A percentile compares a stretch with the other conserved stretches of the same genome.
These are phyloP conservation scores for Penicillium thymicola DNA, from an alignment of 2,329 filamentous ascomycete genomes.

Conservation along the genomic window DNA sequence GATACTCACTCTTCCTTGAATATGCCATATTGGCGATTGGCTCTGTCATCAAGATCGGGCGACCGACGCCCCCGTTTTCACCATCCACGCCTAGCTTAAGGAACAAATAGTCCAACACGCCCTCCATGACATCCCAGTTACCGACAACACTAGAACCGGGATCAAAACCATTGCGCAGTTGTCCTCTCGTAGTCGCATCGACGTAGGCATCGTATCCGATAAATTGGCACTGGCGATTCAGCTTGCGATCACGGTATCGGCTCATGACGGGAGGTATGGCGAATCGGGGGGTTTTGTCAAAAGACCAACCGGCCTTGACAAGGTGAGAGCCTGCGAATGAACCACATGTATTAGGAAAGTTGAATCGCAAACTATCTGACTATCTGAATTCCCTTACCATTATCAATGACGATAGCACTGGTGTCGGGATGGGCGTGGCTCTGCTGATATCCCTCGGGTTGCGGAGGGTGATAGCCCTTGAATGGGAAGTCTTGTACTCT, in stretches of 20 bases:
- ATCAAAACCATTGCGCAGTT: slow-evolving; percentile 89
- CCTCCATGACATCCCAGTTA: slow-evolving; percentile 98
- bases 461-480: slow-evolving; percentile 55
- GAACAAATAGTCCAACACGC: slow-evolving; percentile 89
- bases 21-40: slow-evolving; percentile 88
- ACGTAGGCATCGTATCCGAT: slow-evolving; percentile 90
- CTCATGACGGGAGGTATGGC: slow-evolving; percentile 86
- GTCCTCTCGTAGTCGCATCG: slow-evolving; percentile 86
- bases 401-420: slow-evolving; percentile 93
- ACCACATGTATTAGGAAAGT: neutral
- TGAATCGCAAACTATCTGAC: slow-evolving; percentile 3
- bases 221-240: slow-evolving; percentile 87
- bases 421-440: slow-evolving; percentile 58
- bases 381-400: slow-evolving; percentile 61
- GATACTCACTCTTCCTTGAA: slow-evolving; percentile 71
- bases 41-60: slow-evolving; percentile 93
- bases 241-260: slow-evolving; percentile 90
- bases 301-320: slow-evolving; percentile 93
- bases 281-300: slow-evolving; percentile 77
- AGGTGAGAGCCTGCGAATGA: slow-evolving; percentile 70
- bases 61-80: slow-evolving; percentile 68
- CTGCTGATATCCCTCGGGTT: slow-evolving; percentile 66
- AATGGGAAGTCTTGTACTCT: slow-evolving; percentile 59
- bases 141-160: slow-evolving; percentile 84
- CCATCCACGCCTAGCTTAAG: slow-evolving; percentile 85